phyloP scores from a whole-genome alignment of 495 filamentous ascomycete species.

The Lasiosphaeris hirsuta region DNA sequence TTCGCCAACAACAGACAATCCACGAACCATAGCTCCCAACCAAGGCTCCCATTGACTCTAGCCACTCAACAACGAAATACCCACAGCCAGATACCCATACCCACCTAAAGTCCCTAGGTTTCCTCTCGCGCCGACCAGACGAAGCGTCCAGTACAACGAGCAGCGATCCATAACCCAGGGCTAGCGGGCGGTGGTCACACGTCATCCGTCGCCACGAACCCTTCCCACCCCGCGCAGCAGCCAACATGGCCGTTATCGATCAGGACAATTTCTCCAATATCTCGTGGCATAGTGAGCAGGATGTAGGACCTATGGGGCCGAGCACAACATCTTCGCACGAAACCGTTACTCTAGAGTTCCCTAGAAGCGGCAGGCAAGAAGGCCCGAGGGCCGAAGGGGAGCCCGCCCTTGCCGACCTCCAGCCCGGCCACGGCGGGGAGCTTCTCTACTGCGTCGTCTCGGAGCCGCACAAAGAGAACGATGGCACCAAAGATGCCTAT shows the following conservation, averaged over 20 bases:
- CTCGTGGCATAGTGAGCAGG: slow-evolving; percentile 45
- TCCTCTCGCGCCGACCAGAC: too few species aligned
- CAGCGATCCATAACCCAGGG: too few species aligned
- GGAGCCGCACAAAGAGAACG: slow-evolving; percentile 83
- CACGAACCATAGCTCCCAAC: too few species aligned
- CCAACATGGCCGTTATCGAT: slow-evolving; percentile 45
- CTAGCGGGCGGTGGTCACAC: not conserved
- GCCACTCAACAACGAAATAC: too few species aligned
- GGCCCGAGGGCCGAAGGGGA: slow-evolving; percentile 24
- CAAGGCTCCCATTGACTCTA: too few species aligned
- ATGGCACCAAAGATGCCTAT: slow-evolving; percentile 96
- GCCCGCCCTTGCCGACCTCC: slow-evolving; percentile 28
- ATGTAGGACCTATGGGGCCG: slow-evolving; percentile 12
- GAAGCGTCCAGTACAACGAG: too few species aligned
- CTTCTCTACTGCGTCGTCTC: slow-evolving; percentile 79
- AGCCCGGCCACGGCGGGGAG: slow-evolving; percentile 70
- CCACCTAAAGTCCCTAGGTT: too few species aligned
- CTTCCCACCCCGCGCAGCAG: not conserved
- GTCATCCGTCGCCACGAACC: not conserved
- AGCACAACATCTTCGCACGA: slow-evolving; percentile 17
- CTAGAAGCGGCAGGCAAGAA: slow-evolving; percentile 19
- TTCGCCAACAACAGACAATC: too few species aligned
- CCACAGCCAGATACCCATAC: too few species aligned
- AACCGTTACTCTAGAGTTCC: slow-evolving; percentile 14
- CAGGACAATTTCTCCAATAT: slow-evolving; percentile 51